Percentiles rank a stretch among this genome's conserved stretches.
These are phyloP conservation scores for Syzygium jambos DNA, from an alignment of 345 rosid genomes.

Conservation along the genomic window DNA sequence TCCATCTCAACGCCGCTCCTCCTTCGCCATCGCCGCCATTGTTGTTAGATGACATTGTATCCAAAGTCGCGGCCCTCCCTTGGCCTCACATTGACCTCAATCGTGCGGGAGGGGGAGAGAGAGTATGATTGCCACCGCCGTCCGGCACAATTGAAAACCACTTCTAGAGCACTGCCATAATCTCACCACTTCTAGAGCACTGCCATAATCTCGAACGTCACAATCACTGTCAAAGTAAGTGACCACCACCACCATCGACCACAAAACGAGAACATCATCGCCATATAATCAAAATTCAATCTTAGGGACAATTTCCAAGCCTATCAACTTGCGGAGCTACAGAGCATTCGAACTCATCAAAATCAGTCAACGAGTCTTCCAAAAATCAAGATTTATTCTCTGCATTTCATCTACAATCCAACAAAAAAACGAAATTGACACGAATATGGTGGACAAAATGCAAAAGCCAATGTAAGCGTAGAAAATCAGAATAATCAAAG, in stretches of 20 bases:
- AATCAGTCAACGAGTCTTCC: accelerated
- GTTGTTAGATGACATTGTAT: not conserved
- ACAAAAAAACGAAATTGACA: not conserved
- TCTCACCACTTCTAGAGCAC: not conserved
- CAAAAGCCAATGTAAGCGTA: not conserved
- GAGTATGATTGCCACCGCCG: not conserved
- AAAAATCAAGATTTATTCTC: not conserved
- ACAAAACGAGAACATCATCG: not conserved
- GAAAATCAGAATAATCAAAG: not conserved
- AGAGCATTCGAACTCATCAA: not conserved
- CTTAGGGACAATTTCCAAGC: not conserved
- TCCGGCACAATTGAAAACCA: not conserved
- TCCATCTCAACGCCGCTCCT: not conserved
- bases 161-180: accelerated
- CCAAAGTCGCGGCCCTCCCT: not conserved
- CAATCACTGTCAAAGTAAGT: not conserved
- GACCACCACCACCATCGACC: not conserved
- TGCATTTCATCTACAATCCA: not conserved
- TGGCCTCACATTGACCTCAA: not conserved
- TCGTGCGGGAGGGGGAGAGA: not conserved
- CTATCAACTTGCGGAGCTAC: not conserved
- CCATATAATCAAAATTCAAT: not conserved
- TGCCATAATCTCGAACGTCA: not conserved
- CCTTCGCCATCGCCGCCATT: not conserved
- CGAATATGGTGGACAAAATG: not conserved